Percentiles rank a stretch among this genome's conserved stretches.
Conservation (phyloP, 163 green algal genomes). For the Chloroidium sp. region DNA sequence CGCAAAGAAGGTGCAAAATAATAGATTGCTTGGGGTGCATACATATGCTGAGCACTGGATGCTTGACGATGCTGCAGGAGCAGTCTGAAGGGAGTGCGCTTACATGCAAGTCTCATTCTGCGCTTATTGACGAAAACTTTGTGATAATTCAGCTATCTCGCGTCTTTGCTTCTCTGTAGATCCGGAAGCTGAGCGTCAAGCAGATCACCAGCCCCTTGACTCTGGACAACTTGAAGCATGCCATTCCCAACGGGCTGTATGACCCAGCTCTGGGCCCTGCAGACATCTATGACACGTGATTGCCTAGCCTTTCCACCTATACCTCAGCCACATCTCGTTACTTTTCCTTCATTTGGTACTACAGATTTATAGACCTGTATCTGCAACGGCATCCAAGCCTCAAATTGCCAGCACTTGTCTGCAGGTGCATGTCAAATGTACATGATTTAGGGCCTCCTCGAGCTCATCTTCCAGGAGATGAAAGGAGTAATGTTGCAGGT, state of each 20-base stretch:
- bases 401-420: no score
- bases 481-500: constrained; percentile 42
- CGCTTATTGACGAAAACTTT: background rate
- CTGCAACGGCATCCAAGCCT: no score
- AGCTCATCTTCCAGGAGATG: no score
- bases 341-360: no score
- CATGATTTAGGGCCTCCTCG: no score
- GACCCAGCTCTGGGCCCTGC: constrained; percentile 80
- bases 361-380: no score
- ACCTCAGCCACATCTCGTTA: no score
- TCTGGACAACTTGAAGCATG: constrained; percentile 73
- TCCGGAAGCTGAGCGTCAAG: constrained; percentile 79
- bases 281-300: constrained; percentile 33
- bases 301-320: no score
- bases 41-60: no score
- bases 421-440: no score
- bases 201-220: constrained; percentile 70
- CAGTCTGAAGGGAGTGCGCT: no score
- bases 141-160: background rate
- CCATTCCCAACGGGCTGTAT: constrained; percentile 81
- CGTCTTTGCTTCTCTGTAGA: constrained; percentile 32
- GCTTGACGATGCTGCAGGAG: no score
- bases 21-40: background rate
- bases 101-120: background rate
- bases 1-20: background rate